These are phyloP conservation scores for Chaetomium olivaceum DNA, from an alignment of 2,329 filamentous ascomycete species.

Conservation along the genomic window DNA sequence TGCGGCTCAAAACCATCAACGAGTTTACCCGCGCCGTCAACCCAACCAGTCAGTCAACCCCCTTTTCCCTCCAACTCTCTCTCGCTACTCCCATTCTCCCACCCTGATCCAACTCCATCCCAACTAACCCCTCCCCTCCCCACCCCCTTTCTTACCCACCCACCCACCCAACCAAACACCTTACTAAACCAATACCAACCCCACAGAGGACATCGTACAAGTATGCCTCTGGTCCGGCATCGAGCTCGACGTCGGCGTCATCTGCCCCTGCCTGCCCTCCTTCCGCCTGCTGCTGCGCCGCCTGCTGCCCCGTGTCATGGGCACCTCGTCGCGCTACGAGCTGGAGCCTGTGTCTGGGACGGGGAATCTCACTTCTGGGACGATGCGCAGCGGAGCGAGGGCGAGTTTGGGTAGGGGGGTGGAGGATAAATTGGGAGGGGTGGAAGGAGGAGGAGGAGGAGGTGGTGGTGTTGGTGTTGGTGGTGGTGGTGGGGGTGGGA, in stretches of 20 bases:
- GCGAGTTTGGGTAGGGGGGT: slow-evolving; percentile 3
- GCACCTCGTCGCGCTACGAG: slow-evolving; percentile 27
- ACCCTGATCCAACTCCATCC: neutral
- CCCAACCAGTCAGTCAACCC: slow-evolving; percentile 27
- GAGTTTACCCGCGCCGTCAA: slow-evolving; percentile 27
- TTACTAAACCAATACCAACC: neutral
- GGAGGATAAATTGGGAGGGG: no score
- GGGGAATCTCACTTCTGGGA: neutral
- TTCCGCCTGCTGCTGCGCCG: slow-evolving; percentile 30
- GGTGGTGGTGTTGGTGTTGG: neutral
- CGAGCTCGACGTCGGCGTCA: slow-evolving; percentile 32
- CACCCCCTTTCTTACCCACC: neutral
- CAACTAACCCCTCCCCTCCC: neutral
- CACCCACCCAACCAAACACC: no score
- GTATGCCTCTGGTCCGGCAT: slow-evolving; percentile 31
- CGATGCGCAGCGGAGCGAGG: slow-evolving; percentile 8
- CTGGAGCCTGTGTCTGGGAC: slow-evolving; percentile 19
- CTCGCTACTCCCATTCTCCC: neutral
- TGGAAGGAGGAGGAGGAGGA: neutral
- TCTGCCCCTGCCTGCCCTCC: slow-evolving; percentile 32
- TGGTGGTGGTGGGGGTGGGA: neutral
- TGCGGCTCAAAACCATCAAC: slow-evolving; percentile 32
- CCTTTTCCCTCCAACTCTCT: neutral
- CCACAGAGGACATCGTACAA: slow-evolving; percentile 30
- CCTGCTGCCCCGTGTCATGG: slow-evolving; percentile 24